These are phyloP conservation scores for Copromyces sp. DNA, from an alignment of 495 filamentous ascomycete species.

Conservation along the genomic window DNA sequence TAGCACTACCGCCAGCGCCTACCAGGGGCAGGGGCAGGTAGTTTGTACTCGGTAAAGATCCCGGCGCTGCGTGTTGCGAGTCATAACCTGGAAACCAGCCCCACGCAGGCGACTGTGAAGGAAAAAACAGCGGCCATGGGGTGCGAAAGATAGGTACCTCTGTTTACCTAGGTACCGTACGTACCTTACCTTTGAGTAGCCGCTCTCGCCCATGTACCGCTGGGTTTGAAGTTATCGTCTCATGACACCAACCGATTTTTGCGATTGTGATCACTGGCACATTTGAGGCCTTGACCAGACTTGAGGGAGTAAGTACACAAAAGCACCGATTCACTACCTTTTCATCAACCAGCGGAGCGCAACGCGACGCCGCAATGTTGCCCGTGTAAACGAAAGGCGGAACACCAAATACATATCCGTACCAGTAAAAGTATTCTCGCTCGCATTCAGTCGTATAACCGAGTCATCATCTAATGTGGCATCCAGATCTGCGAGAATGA, in stretches of 20 bases:
- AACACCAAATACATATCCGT: neutral
- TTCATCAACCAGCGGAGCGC: neutral
- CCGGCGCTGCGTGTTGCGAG: neutral
- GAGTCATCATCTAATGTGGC: neutral
- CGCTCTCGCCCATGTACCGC: neutral
- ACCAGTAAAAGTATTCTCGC: neutral
- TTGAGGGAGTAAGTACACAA: neutral
- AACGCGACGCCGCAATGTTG: neutral
- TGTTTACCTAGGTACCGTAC: neutral
- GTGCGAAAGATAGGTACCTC: neutral
- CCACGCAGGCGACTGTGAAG: neutral
- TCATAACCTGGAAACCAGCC: neutral
- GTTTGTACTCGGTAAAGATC: neutral
- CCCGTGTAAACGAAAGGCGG: neutral
- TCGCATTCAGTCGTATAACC: neutral
- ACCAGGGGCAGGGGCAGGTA: too few species aligned
- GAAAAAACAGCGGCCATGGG: neutral
- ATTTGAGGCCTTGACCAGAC: neutral
- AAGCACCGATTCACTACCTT: neutral
- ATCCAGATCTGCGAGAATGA: constrained; percentile 1
- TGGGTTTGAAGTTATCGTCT: neutral
- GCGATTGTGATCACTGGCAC: neutral
- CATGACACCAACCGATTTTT: neutral
- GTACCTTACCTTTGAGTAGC: neutral
- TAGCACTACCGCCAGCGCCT: neutral